Evolutionary conservation across 2,329 filamentous ascomycete species (phyloP).

Genomic region (Sporothrix pseudoabietina): DNA sequence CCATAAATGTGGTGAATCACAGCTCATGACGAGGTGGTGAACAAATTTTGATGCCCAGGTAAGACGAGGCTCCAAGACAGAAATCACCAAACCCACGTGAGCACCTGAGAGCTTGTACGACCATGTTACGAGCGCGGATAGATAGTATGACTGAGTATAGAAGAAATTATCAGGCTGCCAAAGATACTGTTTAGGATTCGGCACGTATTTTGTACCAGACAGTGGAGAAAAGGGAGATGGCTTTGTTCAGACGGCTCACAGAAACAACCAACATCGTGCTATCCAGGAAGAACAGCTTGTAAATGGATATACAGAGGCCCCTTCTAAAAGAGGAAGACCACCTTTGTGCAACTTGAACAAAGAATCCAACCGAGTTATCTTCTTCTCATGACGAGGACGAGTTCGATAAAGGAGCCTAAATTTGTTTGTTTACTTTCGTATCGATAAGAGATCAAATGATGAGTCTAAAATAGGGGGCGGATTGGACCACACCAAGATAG

Average conservation of each 20-base stretch:
- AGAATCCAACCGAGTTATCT: no score
- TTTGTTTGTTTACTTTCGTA: conserved; percentile 12
- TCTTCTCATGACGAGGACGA: no score
- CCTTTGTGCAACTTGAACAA: no score
- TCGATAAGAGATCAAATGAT: background rate
- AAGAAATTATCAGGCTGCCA: no score
- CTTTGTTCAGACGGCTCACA: no score
- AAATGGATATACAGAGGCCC: no score
- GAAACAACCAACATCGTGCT: no score
- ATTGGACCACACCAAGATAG: background rate
- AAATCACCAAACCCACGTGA: background rate
- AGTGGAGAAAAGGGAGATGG: no score
- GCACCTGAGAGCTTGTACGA: background rate
- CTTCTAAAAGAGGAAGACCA: no score
- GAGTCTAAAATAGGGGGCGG: background rate
- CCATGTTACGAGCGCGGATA: background rate
- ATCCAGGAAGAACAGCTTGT: no score
- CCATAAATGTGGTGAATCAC: background rate
- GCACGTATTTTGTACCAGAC: no score
- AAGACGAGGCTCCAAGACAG: background rate
- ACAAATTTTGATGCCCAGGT: background rate
- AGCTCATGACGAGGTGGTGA: background rate
- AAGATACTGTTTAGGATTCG: no score
- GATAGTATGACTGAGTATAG: background rate
- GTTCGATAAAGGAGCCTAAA: background rate